Percentiles rank a stretch among this genome's conserved stretches.
phyloP scores from a whole-genome alignment of 2,329 filamentous ascomycete genomes.

The Pseudogymnoascus destructans region DNA sequence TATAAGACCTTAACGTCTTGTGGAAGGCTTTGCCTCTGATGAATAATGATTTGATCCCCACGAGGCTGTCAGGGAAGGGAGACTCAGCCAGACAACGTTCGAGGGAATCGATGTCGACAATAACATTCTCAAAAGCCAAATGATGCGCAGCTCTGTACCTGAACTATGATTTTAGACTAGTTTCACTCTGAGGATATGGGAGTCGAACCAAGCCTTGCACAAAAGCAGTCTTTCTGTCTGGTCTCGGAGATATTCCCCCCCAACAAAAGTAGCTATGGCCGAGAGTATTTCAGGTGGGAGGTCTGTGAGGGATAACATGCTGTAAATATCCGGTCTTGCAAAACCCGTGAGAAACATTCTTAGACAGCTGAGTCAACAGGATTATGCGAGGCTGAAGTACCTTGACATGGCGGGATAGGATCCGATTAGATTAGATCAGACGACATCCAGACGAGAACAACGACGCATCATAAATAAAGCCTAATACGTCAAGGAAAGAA shows the following conservation, averaged over 20 bases:
- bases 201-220: constrained; percentile 10
- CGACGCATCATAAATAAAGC: neutral
- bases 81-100: neutral
- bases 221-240: neutral
- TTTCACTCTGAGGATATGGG: neutral
- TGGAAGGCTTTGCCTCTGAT: neutral
- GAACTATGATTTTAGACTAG: neutral
- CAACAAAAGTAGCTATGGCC: neutral
- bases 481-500: neutral
- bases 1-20: neutral
- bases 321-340: neutral
- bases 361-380: neutral
- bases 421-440: neutral
- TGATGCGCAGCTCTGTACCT: constrained; percentile 6
- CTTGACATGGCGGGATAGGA: neutral
- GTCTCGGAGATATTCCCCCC: neutral
- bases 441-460: neutral
- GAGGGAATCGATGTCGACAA: neutral
- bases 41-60: neutral
- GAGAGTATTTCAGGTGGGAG: constrained; percentile 5
- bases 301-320: constrained; percentile 3
- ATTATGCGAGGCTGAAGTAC: neutral
- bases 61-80: neutral
- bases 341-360: neutral
- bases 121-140: neutral